Percentiles rank a stretch among this genome's conserved stretches.
These are phyloP conservation scores for Aureobasidium sp. DNA, from an alignment of 2,329 filamentous ascomycete species.

Conservation along the genomic window DNA sequence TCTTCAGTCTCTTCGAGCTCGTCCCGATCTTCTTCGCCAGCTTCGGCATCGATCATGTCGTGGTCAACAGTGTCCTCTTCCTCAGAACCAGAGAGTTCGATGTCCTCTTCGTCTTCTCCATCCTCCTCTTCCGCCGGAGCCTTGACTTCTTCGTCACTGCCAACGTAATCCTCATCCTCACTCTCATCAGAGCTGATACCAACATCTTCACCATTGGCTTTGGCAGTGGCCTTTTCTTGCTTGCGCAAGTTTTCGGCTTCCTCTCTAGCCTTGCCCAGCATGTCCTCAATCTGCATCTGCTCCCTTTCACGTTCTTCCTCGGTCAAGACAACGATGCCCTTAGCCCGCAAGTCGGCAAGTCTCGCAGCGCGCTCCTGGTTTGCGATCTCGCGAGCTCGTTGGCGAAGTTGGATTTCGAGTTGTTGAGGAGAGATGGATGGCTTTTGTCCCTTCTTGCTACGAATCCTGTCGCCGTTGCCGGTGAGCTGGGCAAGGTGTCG, in stretches of 20 bases:
- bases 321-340: constrained; percentile 73
- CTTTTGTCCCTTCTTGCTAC: constrained; percentile 50
- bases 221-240: constrained; percentile 64
- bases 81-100: constrained; percentile 18
- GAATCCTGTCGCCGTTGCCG: constrained; percentile 30
- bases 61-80: constrained; percentile 20
- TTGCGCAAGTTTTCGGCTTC: constrained; percentile 73
- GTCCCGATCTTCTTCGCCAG: constrained; percentile 26
- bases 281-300: constrained; percentile 74
- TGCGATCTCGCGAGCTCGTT: constrained; percentile 71
- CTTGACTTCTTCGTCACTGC: constrained; percentile 30
- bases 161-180: constrained; percentile 42
- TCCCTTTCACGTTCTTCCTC: constrained; percentile 78
- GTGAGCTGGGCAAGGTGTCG: constrained; percentile 27
- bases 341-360: constrained; percentile 65
- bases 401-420: constrained; percentile 58
- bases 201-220: constrained; percentile 46
- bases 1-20: constrained; percentile 17
- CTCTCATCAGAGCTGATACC: constrained; percentile 48
- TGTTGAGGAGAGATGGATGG: constrained; percentile 58
- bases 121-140: constrained; percentile 27
- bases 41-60: constrained; percentile 28
- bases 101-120: constrained; percentile 24
- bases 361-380: constrained; percentile 66
- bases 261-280: constrained; percentile 72